phyloP scores from a whole-genome alignment of 768 basidiomycete species.

The Polyporus arcularius region DNA sequence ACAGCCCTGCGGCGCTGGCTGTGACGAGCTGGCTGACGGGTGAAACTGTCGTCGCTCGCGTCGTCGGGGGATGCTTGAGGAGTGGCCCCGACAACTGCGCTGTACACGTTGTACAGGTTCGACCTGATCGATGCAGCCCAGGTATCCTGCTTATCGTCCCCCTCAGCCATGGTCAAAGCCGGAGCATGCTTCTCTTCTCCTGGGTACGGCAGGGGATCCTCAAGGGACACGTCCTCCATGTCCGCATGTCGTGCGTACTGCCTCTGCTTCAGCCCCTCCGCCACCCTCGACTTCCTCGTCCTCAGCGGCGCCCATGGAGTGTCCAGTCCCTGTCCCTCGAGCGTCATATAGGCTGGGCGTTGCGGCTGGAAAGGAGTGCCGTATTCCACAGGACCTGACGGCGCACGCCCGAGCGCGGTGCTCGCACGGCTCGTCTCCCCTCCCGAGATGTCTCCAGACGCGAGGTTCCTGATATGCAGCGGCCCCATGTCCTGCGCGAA shows the following conservation, averaged over 20 bases:
- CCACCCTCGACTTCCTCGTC: not conserved
- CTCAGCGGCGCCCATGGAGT: slow-evolving; percentile 33
- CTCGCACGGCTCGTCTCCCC: slow-evolving; percentile 28
- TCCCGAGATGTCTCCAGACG: slow-evolving; percentile 45
- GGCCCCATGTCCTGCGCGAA: slow-evolving; percentile 40
- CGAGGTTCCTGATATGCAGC: slow-evolving; percentile 50
- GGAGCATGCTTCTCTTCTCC: slow-evolving; percentile 20
- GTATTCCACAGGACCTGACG: slow-evolving; percentile 17
- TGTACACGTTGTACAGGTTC: slow-evolving; percentile 50
- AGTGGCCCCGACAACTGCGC: slow-evolving; percentile 43
- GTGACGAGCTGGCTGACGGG: slow-evolving; percentile 7
- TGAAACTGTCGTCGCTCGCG: slow-evolving; percentile 12
- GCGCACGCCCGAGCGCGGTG: slow-evolving; percentile 22
- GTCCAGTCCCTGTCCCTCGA: slow-evolving; percentile 33
- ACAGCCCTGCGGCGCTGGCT: not conserved
- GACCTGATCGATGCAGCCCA: slow-evolving; percentile 47
- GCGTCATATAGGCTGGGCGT: slow-evolving; percentile 35
- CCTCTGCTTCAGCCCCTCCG: not conserved
- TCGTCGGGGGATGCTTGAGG: not conserved
- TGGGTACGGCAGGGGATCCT: slow-evolving; percentile 31
- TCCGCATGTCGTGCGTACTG: not conserved
- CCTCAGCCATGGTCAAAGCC: not conserved
- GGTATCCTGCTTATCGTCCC: slow-evolving; percentile 23
- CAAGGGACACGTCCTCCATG: not conserved
- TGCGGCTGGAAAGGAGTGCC: slow-evolving; percentile 21